Base-by-base conservation (phyloP, 306 rosid species). In the Canavalia ensiformis region DNA sequence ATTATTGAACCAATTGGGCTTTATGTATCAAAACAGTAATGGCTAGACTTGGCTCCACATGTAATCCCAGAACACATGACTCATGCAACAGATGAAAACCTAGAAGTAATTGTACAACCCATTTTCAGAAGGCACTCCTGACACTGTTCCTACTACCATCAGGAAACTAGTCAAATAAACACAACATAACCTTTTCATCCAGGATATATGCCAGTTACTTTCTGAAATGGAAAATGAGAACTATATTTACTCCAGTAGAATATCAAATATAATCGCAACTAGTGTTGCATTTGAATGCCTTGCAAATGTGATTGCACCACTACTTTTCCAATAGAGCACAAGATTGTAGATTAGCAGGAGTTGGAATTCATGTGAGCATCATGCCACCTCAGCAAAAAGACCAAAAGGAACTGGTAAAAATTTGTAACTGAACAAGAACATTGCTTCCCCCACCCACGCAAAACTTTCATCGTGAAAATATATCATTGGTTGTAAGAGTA, bases 111-210 rank as follows among this genome's bases (percentile, higher is more conserved):
- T 30, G 12, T 59, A 44, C 30, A 58, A 58, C 57, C 56, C 3
- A 30, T 58, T 74, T 74, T 56, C 29, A 34, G 51, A 37, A 72
- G n/a, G 63, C 46, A 71, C 13, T 72, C n/a, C 18, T 54, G 76
- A 56, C 37, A 74, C n/a, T 52, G 35, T 55, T 73, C 30, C 25
- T 12, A 56, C n/a, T 56, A 60, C 59, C 79, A 42, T 31, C 54
- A 12, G 39, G 80, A 31, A 59, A 75, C 59, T 31, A 30, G 8
- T 74, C 68, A 74, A 29, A 42, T 73, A 9, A 28, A 41, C 68
- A 74, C 49, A 39, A 57, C 25, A 57, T 41, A 39, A 29, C 6
- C 33, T 57, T 28, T 35, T 31, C 35, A 47, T 7, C 47, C 47
- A 50, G 7, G 13, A 50, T 12, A 51, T 33, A 50, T 10, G 31